phyloP scores from a whole-genome alignment of 257 asterid species.

The Penstemon barbatus region DNA sequence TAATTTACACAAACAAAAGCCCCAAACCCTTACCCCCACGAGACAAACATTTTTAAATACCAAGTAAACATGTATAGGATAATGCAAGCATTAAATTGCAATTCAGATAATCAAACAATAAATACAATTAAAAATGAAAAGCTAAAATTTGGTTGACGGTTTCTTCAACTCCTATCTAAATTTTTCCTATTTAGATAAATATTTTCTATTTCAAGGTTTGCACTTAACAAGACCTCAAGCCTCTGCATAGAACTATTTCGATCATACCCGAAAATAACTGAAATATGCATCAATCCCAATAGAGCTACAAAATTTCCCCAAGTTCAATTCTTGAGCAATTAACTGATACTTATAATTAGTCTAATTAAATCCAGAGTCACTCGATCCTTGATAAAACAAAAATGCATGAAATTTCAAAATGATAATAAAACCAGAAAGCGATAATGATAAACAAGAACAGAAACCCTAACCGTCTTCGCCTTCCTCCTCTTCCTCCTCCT shows the following conservation, averaged over 20 bases:
- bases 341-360: not conserved
- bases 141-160: not conserved
- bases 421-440: not conserved
- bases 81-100: too few relatives aligned
- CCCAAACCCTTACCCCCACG: too few relatives aligned
- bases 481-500: conserved; percentile 92
- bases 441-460: not conserved
- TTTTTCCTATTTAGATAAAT: not conserved
- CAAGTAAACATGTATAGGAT: too few relatives aligned
- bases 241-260: not conserved
- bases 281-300: not conserved
- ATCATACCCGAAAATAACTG: not conserved
- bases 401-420: not conserved
- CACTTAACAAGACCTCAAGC: not conserved
- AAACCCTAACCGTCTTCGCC: conserved; percentile 80
- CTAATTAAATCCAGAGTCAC: conserved; percentile 2
- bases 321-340: conserved; percentile 13
- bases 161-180: not conserved
- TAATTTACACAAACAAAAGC: too few relatives aligned
- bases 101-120: too few relatives aligned
- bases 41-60: too few relatives aligned
- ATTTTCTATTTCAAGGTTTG: too few relatives aligned
- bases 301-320: not conserved
- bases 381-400: not conserved
- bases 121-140: too few relatives aligned